Evolutionary conservation across 192 early-diverging fungal genomes (phyloP), one percentile per base, ranked within the genome.

Genomic region (Backusella sp.): DNA sequence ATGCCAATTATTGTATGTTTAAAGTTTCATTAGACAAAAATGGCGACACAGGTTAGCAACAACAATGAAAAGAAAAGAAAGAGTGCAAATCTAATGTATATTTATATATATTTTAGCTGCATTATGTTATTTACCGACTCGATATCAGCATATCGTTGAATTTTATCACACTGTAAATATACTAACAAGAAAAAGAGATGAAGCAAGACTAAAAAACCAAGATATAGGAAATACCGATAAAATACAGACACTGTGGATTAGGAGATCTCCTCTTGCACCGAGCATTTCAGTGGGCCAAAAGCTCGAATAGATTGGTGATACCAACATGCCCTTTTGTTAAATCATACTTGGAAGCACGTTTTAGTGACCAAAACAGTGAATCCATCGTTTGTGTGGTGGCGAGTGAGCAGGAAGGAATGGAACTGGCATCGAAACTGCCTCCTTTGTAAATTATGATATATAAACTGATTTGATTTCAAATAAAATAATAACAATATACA

Each of bases 311-410:
- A 66, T 66, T 77, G 69, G 42, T 77, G 39, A 72, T 77, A 28
- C 76, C 76, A 56, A 66, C 70, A 4, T 77, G 76, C 39, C 76
- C 76, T 59, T 77, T 77, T 77, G 76, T 77, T 19, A 37, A 34
- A 39, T 35, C 56, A 56, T 72, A 77, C 59, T 66, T 77, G 69
- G 28, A 77, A 30, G 71, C 39, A 44, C 70, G 44, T 72, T 72
- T 65, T 30, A 56, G 65, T 49, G 42, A 68, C 68, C 68, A 46
- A 41, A 73, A 32, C 34, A 36, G 53, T 35, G 32, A 7, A 3
- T 11, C 41, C n/a, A 59, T 46, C 30, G n/a, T 35, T 15, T 56
- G 52, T 73, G 23, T 62, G 2, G 56, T 73, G 32, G 8, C 49
- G 17, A 65, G n/a, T 41, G 72, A 73, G n/a, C 72, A 73, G 52